Evolutionary conservation across 176 grass and related monocot species (phyloP).

Genomic region (Dactylis glomerata): DNA sequence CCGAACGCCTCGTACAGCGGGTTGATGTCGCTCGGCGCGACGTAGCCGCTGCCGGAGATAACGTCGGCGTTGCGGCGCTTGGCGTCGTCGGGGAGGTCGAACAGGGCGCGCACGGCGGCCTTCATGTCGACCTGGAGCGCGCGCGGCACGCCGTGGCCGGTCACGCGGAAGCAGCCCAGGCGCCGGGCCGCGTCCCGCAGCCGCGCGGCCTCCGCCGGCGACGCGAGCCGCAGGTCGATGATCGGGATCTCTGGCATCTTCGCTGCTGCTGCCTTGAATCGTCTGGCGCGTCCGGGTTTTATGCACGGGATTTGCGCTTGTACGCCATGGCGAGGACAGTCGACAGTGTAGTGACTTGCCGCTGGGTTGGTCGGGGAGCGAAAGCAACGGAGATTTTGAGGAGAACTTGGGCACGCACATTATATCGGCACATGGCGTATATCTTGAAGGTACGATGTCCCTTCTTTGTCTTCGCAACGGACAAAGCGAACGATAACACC

Average conservation of each 20-base stretch:
- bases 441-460: no score
- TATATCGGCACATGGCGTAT: no score
- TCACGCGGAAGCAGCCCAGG: slow-evolving; percentile 43
- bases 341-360: no score
- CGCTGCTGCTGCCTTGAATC: not conserved
- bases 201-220: not conserved
- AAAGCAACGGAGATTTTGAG: no score
- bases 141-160: slow-evolving; percentile 36
- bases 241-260: slow-evolving; percentile 18
- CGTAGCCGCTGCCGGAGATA: slow-evolving; percentile 65
- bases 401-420: no score
- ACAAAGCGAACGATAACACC: no score
- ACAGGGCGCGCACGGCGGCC: slow-evolving; percentile 52
- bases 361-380: no score
- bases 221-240: not conserved
- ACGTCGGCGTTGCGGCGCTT: slow-evolving; percentile 56
- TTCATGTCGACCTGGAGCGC: slow-evolving; percentile 56
- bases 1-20: slow-evolving; percentile 67
- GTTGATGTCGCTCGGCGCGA: slow-evolving; percentile 44
- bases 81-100: slow-evolving; percentile 64
- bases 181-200: not conserved
- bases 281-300: not conserved
- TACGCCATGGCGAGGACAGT: no score
- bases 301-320: not conserved
- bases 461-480: no score